A percentile compares a stretch with the other conserved stretches of the same genome.
Conservation (phyloP, 2,329 filamentous ascomycete species). For the Fusarium sp. region DNA sequence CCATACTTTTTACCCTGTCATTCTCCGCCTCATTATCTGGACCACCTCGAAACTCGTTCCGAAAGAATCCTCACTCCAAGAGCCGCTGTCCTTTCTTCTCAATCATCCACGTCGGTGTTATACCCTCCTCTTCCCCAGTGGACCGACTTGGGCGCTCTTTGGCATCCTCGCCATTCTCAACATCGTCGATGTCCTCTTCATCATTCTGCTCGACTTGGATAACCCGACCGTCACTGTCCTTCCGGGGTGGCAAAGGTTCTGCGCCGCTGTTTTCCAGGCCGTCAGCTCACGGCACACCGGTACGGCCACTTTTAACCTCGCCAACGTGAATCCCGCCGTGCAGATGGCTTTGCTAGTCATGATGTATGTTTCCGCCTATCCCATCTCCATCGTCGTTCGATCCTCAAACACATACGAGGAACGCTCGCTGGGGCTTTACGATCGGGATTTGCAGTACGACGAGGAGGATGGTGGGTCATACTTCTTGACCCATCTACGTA, state of each 20-base stretch:
- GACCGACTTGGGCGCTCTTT: constrained; percentile 72
- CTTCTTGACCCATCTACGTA: constrained; percentile 54
- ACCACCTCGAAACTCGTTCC: constrained; percentile 63
- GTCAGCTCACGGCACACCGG: constrained; percentile 63
- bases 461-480: constrained; percentile 51
- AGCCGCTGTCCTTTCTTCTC: constrained; percentile 69
- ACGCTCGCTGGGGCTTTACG: constrained; percentile 71
- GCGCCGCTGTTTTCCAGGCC: constrained; percentile 73
- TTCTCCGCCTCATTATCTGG: constrained; percentile 73
- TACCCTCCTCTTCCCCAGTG: constrained; percentile 72
- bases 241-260: constrained; percentile 61
- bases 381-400: constrained; percentile 73
- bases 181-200: constrained; percentile 68
- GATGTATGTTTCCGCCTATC: constrained; percentile 77
- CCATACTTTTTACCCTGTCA: constrained; percentile 70
- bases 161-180: constrained; percentile 67
- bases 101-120: constrained; percentile 75
- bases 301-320: constrained; percentile 66
- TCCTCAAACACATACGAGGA: constrained; percentile 75
- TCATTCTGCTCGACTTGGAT: constrained; percentile 65
- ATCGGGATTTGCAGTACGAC: constrained; percentile 43
- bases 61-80: constrained; percentile 55
- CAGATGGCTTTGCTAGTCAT: constrained; percentile 73
- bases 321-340: constrained; percentile 66
- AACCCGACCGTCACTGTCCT: constrained; percentile 65